Base-by-base conservation (phyloP, 2,329 filamentous ascomycete species). In the Aspergillus sp. region DNA sequence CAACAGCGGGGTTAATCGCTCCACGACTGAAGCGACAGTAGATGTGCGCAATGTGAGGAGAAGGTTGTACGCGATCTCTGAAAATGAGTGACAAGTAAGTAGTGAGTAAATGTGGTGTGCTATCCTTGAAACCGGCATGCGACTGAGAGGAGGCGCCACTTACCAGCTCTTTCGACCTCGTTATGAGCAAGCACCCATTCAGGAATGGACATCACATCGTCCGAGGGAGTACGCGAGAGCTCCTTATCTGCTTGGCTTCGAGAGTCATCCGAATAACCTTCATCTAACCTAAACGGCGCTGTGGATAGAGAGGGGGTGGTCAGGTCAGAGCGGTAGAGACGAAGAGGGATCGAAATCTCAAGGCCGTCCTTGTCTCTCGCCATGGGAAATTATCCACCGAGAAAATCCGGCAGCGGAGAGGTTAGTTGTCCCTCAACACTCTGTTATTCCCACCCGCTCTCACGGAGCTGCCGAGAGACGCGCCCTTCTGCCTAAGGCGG, bases 181-280 rank as follows among this genome's bases (percentile, higher is more conserved):
- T 78, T 82, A 67, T 86, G 78, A 52, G 79, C 76, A 68, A 84
- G 76, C 63, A 87, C 76, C 82, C 83, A 87, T 64, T 82, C 80
- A 22, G 84, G 84, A 63, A 87, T 79, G 60, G 73, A 69, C 69
- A 77, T 74, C 47, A 76, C 76, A 64, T 79, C 76, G 59, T 79
- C 76, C 57, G 72, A 66, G 51, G 73, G 67, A 47, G 75, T 71
- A 23, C 74, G 74, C 47, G 62, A 53, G 4, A 73, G 68, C 38
- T 78, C 78, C 65, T 76, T 76, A 53, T 80, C 79, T 54, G 75
- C 68, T 64, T 78, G 78, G 61, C 77, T 87, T 63, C 81, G 77
- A 3, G 84, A 85, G 53, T 93, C 91, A 74, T 95, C 91, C 6
- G 91, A 93, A 76, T 95, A 96, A 71, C 92, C 92, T 79, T 96